phyloP scores from a whole-genome alignment of 2,329 filamentous ascomycete species.

The Ploettnerulaceae sp. region DNA sequence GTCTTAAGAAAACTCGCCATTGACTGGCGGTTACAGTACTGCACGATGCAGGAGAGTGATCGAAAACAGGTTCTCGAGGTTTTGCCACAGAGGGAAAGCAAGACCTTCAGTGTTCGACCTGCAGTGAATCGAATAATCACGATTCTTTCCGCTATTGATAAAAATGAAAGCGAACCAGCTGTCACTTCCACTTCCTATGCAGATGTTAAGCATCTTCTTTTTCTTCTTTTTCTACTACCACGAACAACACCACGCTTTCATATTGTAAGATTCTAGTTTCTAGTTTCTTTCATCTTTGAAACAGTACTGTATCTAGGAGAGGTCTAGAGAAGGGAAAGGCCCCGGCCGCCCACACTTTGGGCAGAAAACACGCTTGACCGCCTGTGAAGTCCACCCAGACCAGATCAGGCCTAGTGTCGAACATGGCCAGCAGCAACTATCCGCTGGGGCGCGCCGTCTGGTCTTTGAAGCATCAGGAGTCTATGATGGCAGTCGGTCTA shows the following conservation, averaged over 20 bases:
- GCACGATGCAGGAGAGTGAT: too few relatives aligned
- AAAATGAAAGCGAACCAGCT: background rate
- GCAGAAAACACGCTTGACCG: constrained; percentile 1
- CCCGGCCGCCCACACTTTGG: constrained; percentile 6
- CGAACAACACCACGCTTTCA: background rate
- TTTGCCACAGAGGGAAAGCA: background rate
- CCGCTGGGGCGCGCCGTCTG: constrained; percentile 19
- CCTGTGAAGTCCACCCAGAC: too few relatives aligned
- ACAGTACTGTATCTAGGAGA: background rate
- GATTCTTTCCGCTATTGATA: background rate
- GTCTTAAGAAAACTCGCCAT: too few relatives aligned
- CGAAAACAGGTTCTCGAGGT: background rate
- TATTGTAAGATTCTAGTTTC: background rate
- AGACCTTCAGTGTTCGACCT: too few relatives aligned
- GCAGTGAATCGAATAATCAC: background rate
- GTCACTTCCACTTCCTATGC: too few relatives aligned
- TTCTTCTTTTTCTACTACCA: too few relatives aligned
- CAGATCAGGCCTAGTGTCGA: background rate
- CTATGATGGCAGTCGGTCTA: constrained; percentile 30
- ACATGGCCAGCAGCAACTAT: constrained; percentile 6
- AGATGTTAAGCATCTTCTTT: too few relatives aligned
- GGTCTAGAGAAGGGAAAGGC: too few relatives aligned
- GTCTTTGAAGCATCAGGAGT: constrained; percentile 23
- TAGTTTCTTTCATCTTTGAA: too few relatives aligned
- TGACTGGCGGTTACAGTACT: constrained; percentile 5